Percentiles rank a stretch among this genome's conserved stretches.
Conservation (phyloP, 164 flowering plant genomes). For the Annona cherimola region DNA sequence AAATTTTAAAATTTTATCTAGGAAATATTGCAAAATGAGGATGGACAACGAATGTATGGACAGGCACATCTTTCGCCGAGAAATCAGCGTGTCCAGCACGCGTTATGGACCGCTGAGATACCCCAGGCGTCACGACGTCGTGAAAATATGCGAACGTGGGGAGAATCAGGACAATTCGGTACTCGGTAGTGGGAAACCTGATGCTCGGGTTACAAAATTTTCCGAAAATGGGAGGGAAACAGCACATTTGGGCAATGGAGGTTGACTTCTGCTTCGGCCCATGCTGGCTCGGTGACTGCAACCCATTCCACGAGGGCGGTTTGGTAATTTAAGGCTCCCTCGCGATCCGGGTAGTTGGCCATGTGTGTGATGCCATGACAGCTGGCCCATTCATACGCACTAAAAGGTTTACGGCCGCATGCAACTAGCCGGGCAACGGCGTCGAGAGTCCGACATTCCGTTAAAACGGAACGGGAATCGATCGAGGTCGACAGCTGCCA, state of each 20-base stretch:
- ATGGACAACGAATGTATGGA: not conserved
- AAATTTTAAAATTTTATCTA: no score
- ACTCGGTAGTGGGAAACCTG: not conserved
- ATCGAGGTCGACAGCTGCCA: not conserved
- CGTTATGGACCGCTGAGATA: not conserved
- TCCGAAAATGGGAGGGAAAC: not conserved
- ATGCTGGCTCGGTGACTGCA: not conserved
- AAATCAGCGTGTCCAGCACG: not conserved
- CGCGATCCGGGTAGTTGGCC: conserved; percentile 42
- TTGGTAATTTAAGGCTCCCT: not conserved
- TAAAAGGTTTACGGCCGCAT: conserved; percentile 15
- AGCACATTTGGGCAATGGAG: not conserved
- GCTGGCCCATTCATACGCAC: conserved; percentile 37
- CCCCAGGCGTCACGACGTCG: no score
- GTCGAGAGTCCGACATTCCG: not conserved
- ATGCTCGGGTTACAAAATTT: not conserved
- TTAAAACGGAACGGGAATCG: conserved; percentile 2
- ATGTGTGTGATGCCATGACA: conserved; percentile 44
- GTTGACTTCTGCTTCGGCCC: not conserved
- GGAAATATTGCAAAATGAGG: not conserved
- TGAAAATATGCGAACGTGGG: no score
- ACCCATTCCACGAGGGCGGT: not conserved
- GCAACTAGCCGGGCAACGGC: conserved; percentile 14
- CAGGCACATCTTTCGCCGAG: not conserved
- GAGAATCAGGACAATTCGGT: not conserved